Conservation (phyloP, 1,139 yeast species). For the Debaryomycetaceae sp. region DNA sequence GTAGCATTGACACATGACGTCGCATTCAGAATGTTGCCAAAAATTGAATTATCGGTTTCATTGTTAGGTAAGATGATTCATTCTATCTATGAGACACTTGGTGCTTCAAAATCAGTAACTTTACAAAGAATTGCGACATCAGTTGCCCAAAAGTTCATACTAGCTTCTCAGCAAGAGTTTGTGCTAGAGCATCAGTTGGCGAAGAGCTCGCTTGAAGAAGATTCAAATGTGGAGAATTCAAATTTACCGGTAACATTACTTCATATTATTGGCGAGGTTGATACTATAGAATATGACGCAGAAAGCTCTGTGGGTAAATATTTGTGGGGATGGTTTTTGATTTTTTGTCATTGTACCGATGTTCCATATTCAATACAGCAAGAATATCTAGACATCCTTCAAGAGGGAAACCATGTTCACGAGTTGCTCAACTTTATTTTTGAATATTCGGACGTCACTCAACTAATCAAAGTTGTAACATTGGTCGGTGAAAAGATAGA, state of each 20-base stretch:
- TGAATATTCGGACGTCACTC: constrained; percentile 7
- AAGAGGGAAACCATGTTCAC: constrained; percentile 43
- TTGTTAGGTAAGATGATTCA: constrained; percentile 13
- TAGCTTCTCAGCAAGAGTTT: constrained; percentile 47
- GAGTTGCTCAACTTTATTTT: constrained; percentile 49
- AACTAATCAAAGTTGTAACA: background rate
- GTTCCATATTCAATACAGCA: constrained; percentile 64
- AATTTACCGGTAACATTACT: constrained; percentile 36
- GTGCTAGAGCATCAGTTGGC: constrained; percentile 60
- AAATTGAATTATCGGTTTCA: constrained; percentile 9
- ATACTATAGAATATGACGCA: constrained; percentile 1
- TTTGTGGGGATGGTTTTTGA: constrained; percentile 68
- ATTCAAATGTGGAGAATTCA: constrained; percentile 17
- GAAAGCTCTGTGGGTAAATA: constrained; percentile 28
- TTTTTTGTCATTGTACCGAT: constrained; percentile 61
- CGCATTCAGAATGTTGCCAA: constrained; percentile 25
- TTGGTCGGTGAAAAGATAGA: constrained; percentile 10
- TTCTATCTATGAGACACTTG: constrained; percentile 20
- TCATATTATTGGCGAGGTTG: background rate
- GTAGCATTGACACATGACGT: constrained; percentile 30
- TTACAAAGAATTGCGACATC: constrained; percentile 36
- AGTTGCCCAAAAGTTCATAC: constrained; percentile 33
- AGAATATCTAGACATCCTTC: constrained; percentile 56
- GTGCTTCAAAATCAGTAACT: constrained; percentile 17
- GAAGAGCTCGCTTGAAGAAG: constrained; percentile 18